Conservation (phyloP, 2,329 filamentous ascomycete genomes). For the Thelonectria blattea region DNA sequence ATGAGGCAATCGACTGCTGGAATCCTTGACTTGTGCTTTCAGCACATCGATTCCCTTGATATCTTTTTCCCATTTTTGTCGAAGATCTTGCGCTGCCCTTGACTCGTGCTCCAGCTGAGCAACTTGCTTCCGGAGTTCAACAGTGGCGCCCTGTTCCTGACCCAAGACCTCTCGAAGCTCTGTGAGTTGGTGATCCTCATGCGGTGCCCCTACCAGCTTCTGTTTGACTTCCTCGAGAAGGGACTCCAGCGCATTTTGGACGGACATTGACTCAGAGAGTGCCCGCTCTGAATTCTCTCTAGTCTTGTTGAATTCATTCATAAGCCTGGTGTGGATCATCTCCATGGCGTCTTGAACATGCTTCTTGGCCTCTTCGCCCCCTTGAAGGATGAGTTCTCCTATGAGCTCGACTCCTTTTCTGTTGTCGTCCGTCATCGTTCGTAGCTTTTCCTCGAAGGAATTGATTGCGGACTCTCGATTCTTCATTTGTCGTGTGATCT, state of each 20-base stretch:
- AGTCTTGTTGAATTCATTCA: constrained; percentile 33
- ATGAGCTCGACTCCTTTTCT: constrained; percentile 28
- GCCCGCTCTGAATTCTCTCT: constrained; percentile 26
- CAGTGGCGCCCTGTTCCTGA: constrained; percentile 20
- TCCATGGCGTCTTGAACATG: constrained; percentile 27
- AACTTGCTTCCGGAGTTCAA: constrained; percentile 30
- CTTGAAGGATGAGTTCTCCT: constrained; percentile 9
- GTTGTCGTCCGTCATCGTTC: constrained; percentile 26
- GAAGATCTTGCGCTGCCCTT: constrained; percentile 27
- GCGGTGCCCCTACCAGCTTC: constrained; percentile 19
- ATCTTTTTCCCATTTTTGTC: constrained; percentile 38
- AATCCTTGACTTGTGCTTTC: constrained; percentile 33
- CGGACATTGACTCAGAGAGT: constrained; percentile 22
- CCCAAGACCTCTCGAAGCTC: constrained; percentile 16
- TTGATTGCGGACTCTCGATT: constrained; percentile 29
- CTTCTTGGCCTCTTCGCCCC: constrained; percentile 23
- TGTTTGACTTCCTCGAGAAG: constrained; percentile 31
- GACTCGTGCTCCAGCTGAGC: constrained; percentile 31
- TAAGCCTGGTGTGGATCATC: constrained; percentile 31
- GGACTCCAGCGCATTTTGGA: constrained; percentile 24
- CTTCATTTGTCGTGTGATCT: constrained; percentile 28
- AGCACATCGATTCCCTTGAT: constrained; percentile 36
- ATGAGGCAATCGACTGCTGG: constrained; percentile 34
- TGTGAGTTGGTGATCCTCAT: background rate
- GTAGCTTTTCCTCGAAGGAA: constrained; percentile 32